Percentiles rank a stretch among this genome's conserved stretches.
These are phyloP conservation scores for Nothophaeocryptopus gaeumannii DNA, from an alignment of 2,329 filamentous ascomycete genomes.

Conservation along the genomic window DNA sequence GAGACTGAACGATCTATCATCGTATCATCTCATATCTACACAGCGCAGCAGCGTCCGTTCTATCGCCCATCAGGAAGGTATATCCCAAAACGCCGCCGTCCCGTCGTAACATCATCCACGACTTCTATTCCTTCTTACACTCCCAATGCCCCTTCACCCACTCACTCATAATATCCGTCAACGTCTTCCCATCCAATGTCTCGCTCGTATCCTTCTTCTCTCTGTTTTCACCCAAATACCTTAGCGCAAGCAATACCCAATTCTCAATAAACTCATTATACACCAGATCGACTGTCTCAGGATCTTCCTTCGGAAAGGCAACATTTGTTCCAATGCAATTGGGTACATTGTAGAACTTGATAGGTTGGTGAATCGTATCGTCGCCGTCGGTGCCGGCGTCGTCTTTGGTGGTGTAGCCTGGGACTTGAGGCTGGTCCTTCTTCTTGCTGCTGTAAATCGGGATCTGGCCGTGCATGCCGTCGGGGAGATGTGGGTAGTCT, in stretches of 20 bases:
- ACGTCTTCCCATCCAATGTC: constrained; percentile 53
- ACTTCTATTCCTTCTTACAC: constrained; percentile 18
- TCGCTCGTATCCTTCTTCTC: constrained; percentile 50
- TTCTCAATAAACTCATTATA: constrained; percentile 89
- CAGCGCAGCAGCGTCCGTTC: no score
- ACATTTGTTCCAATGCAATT: constrained; percentile 76
- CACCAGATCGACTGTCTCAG: constrained; percentile 77
- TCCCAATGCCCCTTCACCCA: constrained; percentile 58
- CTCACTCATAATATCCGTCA: constrained; percentile 57
- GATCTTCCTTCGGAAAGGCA: constrained; percentile 57
- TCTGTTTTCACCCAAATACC: constrained; percentile 55
- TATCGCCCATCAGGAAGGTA: no score
- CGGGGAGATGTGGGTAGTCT: no score
- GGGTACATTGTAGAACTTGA: constrained; percentile 73
- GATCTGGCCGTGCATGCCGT: constrained; percentile 4
- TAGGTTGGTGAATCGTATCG: constrained; percentile 75
- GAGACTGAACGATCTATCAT: no score
- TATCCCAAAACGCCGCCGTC: not conserved
- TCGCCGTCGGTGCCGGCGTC: constrained; percentile 82
- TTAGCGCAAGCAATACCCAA: constrained; percentile 73
- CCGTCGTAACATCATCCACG: not conserved
- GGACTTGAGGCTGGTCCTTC: constrained; percentile 40
- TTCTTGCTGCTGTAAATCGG: constrained; percentile 13
- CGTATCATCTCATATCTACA: no score
- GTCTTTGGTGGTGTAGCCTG: constrained; percentile 87